A percentile compares a stretch with the other conserved stretches of the same genome.
Evolutionary conservation across 257 asterid genomes (phyloP).

Genomic region (Penstemon newberryi): DNA sequence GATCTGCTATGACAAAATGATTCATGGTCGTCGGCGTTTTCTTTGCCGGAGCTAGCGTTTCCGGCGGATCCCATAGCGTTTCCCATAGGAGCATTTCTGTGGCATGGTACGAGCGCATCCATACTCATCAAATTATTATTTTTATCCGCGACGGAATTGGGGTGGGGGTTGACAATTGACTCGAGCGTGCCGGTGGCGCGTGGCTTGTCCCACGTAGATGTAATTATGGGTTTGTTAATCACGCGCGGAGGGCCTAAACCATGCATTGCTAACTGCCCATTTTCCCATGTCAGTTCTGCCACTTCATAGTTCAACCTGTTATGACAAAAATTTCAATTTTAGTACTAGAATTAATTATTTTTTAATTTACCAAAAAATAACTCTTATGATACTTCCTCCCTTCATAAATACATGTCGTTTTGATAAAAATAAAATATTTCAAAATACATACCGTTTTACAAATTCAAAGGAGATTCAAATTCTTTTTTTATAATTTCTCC

Average conservation of each 20-base stretch:
- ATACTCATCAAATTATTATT: constrained; percentile 21
- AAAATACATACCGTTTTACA: too few relatives aligned
- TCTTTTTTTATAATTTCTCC: too few relatives aligned
- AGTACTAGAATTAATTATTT: too few relatives aligned
- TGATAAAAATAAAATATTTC: too few relatives aligned
- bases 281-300: constrained; percentile 72
- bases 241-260: constrained; percentile 56
- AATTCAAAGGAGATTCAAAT: too few relatives aligned
- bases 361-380: too few relatives aligned
- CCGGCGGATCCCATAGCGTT: constrained; percentile 50
- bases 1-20: constrained; percentile 60
- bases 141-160: constrained; percentile 22
- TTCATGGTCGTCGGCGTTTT: constrained; percentile 68
- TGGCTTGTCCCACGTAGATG: constrained; percentile 56
- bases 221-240: constrained; percentile 18
- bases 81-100: constrained; percentile 38
- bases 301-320: constrained; percentile 58
- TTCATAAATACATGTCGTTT: too few relatives aligned
- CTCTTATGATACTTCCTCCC: too few relatives aligned
- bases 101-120: constrained; percentile 83
- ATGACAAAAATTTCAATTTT: not conserved
- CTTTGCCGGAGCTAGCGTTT: constrained; percentile 72
- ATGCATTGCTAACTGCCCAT: constrained; percentile 70
- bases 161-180: constrained; percentile 64
- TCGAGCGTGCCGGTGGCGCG: constrained; percentile 77